Evolutionary conservation across 805 yeast genomes (phyloP), one percentile per base, ranked within the genome.

Genomic region (Yarrowia yakushimensis): DNA sequence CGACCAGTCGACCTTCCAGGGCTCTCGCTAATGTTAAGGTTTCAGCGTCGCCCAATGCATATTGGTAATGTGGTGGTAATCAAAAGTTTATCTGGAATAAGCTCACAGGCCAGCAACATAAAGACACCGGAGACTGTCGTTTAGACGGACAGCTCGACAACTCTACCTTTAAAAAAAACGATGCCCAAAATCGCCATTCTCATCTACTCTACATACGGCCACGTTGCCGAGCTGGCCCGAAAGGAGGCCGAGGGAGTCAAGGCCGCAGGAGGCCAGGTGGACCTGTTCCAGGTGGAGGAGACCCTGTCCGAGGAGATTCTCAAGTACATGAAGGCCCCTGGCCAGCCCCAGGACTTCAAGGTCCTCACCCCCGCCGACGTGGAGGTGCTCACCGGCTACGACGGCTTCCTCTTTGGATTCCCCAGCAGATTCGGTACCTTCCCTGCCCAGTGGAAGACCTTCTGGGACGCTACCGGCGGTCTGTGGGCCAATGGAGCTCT

Each of bases 341-440:
- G 48, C 13, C 46, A 55, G 30, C 61, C 82, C 62, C 84, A 84
- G 72, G 84, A 87, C 64, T 80, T 74, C 63, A 76, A 79, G 63
- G 67, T 73, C 73, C 92, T 55, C n/a, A 55, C 94, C 67, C 77
- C 82, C 69, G 89, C 89, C 59, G 79, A 87, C 15, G 69, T 74
- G 10, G 87, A 82, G 20, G 80, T 83, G 18, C 78, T 90, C 67
- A 71, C 76, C 3, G 76, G 79, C 66, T 87, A 85, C 78, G 96
- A 91, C 71, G 96, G 92, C 50, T 83, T 87, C 77, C 67, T 91
- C 67, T 88, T 90, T 69, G 97, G 97, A 72, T 74, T 88, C 68
- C 96, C 96, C 70, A 87, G 96, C 63, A 84, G 96, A 76, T 90
- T 77, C 72, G 97, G 97, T 75, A 82, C 80, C 73, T 76, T 80